Percentiles rank a stretch among this genome's conserved stretches.
Conservation (phyloP, 169 alveolate species). For the Cryptosporidium ryanae region DNA sequence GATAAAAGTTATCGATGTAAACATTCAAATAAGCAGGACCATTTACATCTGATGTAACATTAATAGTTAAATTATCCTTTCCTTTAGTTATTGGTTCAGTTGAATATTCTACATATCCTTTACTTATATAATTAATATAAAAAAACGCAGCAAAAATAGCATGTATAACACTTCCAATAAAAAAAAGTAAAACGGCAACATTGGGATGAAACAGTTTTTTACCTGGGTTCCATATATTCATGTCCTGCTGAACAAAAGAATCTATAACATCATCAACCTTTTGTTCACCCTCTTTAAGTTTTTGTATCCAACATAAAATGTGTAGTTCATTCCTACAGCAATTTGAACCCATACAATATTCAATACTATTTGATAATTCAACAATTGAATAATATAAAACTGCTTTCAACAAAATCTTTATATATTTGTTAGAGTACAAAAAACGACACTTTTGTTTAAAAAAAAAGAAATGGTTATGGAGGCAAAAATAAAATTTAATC, state of each 20-base stretch:
- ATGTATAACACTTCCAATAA: conserved; percentile 42
- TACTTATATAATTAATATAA: conserved; percentile 30
- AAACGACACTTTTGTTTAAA: no score
- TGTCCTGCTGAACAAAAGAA: conserved; percentile 60
- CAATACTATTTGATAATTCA: background rate
- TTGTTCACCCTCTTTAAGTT: conserved; percentile 44
- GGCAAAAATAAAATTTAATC: no score
- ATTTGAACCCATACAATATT: conserved; percentile 26
- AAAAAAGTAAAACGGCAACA: conserved; percentile 30
- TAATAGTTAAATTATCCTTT: conserved; percentile 5
- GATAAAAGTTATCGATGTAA: conserved; percentile 59
- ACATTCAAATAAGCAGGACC: conserved; percentile 57
- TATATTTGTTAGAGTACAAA: no score
- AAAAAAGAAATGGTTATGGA: no score
- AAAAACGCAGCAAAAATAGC: conserved; percentile 54
- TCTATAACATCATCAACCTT: conserved; percentile 64
- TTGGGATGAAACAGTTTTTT: conserved; percentile 38
- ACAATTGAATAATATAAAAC: background rate
- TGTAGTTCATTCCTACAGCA: conserved; percentile 33
- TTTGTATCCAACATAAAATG: conserved; percentile 21
- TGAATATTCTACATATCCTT: conserved; percentile 6
- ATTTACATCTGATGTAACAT: conserved; percentile 9
- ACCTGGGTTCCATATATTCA: conserved; percentile 71
- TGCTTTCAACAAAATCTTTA: no score
- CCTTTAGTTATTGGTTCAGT: conserved; percentile 54